Conservation (phyloP, 441 rosid species). For the Populus hybrid region DNA sequence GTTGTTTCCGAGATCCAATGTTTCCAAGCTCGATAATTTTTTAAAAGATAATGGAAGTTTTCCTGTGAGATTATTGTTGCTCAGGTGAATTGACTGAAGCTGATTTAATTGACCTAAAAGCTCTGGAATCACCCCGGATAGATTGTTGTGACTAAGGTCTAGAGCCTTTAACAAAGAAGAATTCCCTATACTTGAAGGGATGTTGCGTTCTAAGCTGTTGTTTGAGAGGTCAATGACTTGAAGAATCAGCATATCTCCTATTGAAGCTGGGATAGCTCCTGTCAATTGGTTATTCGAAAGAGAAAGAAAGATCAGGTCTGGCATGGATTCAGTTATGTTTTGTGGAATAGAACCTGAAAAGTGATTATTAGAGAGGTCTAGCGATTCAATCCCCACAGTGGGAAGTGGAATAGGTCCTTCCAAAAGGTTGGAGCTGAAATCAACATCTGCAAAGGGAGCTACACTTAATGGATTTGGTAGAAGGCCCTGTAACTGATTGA, state of each 20-base stretch:
- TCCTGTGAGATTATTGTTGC: constrained; percentile 37
- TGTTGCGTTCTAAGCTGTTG: constrained; percentile 38
- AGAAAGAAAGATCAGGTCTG: constrained; percentile 38
- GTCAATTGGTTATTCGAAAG: constrained; percentile 33
- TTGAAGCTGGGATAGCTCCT: constrained; percentile 35
- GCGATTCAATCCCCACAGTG: constrained; percentile 24
- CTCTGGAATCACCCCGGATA: constrained; percentile 38
- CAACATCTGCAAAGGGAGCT: constrained; percentile 39
- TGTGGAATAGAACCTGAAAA: constrained; percentile 41
- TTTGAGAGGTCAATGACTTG: constrained; percentile 40
- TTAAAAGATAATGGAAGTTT: constrained; percentile 32
- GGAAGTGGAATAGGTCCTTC: constrained; percentile 46
- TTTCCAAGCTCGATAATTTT: constrained; percentile 36
- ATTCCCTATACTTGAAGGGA: constrained; percentile 44
- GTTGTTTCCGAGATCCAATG: constrained; percentile 43
- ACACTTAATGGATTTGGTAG: constrained; percentile 34
- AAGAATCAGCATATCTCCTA: constrained; percentile 35
- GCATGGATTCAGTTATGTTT: constrained; percentile 32
- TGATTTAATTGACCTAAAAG: constrained; percentile 30
- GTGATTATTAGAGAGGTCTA: constrained; percentile 41
- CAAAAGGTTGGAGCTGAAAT: constrained; percentile 45
- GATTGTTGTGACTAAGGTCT: constrained; percentile 39
- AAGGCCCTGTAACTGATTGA: constrained; percentile 33
- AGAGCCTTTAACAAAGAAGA: constrained; percentile 36
- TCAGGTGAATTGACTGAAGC: constrained; percentile 42